These are phyloP conservation scores for Phytophthora lateralis DNA, from an alignment of 352 stramenopile genomes.

Conservation along the genomic window DNA sequence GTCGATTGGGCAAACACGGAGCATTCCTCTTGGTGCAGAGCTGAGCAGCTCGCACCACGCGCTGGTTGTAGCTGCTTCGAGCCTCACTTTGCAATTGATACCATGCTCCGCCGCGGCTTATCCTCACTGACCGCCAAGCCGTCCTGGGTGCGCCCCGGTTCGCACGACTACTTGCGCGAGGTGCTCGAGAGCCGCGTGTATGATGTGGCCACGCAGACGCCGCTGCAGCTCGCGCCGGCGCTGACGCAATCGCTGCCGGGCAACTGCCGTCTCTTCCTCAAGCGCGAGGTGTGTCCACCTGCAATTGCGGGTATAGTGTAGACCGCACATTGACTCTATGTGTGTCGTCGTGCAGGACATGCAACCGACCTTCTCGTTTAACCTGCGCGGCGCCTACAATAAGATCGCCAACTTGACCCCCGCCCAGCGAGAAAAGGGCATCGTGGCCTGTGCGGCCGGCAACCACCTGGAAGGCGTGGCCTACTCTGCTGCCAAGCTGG, in stretches of 20 bases:
- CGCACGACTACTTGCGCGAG: constrained; percentile 80
- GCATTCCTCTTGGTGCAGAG: constrained; percentile 32
- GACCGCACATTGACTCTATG: constrained; percentile 2
- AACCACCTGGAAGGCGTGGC: constrained; percentile 99
- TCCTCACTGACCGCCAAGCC: constrained; percentile 35
- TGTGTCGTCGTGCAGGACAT: constrained; percentile 74
- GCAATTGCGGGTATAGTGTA: background rate
- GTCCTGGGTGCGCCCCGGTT: constrained; percentile 69
- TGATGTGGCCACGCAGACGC: constrained; percentile 80
- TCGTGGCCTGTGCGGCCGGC: constrained; percentile 85
- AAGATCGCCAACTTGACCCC: constrained; percentile 96
- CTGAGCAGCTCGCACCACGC: background rate
- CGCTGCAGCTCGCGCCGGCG: constrained; percentile 60
- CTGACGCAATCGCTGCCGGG: constrained; percentile 59
- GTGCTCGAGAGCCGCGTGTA: constrained; percentile 86
- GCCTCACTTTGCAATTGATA: constrained; percentile 16
- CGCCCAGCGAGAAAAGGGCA: constrained; percentile 77
- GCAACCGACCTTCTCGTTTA: constrained; percentile 99
- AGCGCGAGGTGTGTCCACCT: constrained; percentile 85
- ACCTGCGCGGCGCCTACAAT: constrained; percentile 98
- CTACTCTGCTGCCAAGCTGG: constrained; percentile 93
- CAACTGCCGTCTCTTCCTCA: constrained; percentile 84
- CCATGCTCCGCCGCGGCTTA: constrained; percentile 51
- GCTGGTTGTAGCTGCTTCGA: background rate
- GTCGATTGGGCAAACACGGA: constrained; percentile 6